Evolutionary conservation across 345 rosid species (phyloP), one percentile per base, ranked within the genome.

Genomic region (Arabidopsis suecica): DNA sequence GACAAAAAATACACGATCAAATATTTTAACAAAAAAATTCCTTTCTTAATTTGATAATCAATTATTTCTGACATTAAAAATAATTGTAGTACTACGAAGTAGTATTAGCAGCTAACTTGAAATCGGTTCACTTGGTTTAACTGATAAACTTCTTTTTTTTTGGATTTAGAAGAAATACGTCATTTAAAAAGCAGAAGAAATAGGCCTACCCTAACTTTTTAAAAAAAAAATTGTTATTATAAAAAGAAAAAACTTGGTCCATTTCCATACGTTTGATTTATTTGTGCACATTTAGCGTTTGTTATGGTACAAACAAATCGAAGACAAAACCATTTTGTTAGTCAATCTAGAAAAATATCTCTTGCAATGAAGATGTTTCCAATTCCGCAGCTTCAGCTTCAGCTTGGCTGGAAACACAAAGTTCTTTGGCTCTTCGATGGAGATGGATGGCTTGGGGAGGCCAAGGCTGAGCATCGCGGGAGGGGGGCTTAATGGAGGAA

Each of bases 401-500:
- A 76, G 40, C 64, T 75, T 75, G 32, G 20, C 7, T 60, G 72
- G 79, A 68, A 76, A 69, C 9, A 53, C 50, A 42, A 14, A 69
- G 9, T 61, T n/a, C 16, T 61, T 76, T 51, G 79, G 58, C 57
- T 68, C 69, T 61, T 76, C 58, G 14, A 61, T 9, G 22, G 64
- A 34, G 41, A 86, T 58, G 67, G 84, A 75, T 12, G 96, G 91
- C 69, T 81, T 91, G 0, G 88, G 86, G 5, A 88, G 80, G 41
- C 79, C 75, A 2, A 72, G 69, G 78, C 89, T 84, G 47, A 86
- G 69, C 48, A 86, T 34, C 0, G 96, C 93, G 0, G 97, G 98
- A 1, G 97, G 91, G 9, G 92, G 97, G 72, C 79, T 80, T 18
- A 83, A 73, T 0, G 87, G 90, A 1, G 83, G 85, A 5, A 83